These are phyloP conservation scores for Apocynum venetum DNA, from an alignment of 257 asterid genomes.

Conservation along the genomic window DNA sequence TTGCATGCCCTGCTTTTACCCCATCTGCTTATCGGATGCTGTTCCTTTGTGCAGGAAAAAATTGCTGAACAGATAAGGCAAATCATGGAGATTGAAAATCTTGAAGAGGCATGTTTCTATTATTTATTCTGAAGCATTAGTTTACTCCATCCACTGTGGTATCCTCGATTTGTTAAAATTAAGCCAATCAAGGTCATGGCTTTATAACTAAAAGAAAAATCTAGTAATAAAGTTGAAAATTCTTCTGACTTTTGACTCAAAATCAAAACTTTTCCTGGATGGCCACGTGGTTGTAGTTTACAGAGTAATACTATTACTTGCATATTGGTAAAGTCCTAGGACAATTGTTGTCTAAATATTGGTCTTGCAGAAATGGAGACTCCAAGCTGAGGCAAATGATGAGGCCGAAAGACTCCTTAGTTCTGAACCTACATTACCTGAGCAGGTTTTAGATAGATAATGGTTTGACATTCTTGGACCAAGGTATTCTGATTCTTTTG, in stretches of 20 bases:
- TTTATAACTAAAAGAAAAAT: constrained; percentile 1
- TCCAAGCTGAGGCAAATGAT: constrained; percentile 92
- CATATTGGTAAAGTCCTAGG: not conserved
- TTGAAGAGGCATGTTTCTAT: constrained; percentile 68
- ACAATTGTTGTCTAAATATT: constrained; percentile 9
- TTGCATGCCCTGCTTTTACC: not conserved
- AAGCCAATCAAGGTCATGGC: not conserved
- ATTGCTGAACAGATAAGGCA: constrained; percentile 79
- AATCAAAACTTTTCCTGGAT: not conserved
- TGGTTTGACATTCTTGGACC: not conserved
- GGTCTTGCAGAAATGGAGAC: constrained; percentile 70
- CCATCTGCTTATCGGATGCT: not conserved
- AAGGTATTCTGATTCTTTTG: not conserved
- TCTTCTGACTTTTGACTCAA: not conserved
- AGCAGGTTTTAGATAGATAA: constrained; percentile 50
- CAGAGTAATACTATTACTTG: too few species aligned
- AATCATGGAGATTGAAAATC: constrained; percentile 91
- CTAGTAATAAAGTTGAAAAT: not conserved
- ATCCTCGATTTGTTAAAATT: not conserved
- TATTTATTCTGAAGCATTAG: constrained; percentile 2
- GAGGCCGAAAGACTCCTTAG: constrained; percentile 90
- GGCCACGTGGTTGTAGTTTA: not conserved
- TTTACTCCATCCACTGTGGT: not conserved
- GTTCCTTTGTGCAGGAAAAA: constrained; percentile 61
- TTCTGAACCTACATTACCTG: constrained; percentile 54